Percentiles rank a stretch among this genome's conserved stretches.
Conservation (phyloP, 2,329 filamentous ascomycete species). For the Botrytis porri region DNA sequence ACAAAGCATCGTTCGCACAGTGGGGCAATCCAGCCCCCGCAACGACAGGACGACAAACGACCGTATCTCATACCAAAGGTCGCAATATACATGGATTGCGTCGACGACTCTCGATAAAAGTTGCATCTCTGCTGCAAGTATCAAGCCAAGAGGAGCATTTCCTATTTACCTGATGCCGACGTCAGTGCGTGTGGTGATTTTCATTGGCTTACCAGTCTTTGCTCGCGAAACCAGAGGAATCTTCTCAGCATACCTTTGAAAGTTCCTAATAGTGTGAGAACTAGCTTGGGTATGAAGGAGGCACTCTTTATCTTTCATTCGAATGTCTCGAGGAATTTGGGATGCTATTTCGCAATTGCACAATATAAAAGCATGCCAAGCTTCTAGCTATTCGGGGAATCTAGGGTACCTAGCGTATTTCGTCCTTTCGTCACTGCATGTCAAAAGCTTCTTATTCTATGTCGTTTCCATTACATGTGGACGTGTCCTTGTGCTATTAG, state of each 20-base stretch:
- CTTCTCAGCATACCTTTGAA: neutral
- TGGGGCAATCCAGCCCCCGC: neutral
- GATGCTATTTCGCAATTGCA: neutral
- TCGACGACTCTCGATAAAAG: fast-evolving
- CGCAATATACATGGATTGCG: neutral
- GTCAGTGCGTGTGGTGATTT: neutral
- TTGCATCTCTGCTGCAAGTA: neutral
- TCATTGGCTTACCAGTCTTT: neutral
- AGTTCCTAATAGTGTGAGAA: neutral
- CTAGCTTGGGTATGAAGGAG: fast-evolving
- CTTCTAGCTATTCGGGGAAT: neutral
- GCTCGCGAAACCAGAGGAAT: neutral
- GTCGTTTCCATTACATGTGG: no score
- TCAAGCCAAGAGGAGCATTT: neutral
- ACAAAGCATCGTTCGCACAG: slow-evolving; percentile 5
- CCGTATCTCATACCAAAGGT: neutral
- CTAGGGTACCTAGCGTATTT: neutral
- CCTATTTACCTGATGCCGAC: no score
- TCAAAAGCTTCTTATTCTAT: neutral
- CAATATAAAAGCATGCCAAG: neutral
- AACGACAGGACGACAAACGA: neutral
- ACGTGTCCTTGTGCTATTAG: neutral
- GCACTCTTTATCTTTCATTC: fast-evolving
- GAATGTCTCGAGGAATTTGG: neutral
- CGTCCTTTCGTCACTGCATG: neutral